These are phyloP conservation scores for Aspergillus ruber DNA, from an alignment of 2,329 filamentous ascomycete genomes.

Conservation along the genomic window DNA sequence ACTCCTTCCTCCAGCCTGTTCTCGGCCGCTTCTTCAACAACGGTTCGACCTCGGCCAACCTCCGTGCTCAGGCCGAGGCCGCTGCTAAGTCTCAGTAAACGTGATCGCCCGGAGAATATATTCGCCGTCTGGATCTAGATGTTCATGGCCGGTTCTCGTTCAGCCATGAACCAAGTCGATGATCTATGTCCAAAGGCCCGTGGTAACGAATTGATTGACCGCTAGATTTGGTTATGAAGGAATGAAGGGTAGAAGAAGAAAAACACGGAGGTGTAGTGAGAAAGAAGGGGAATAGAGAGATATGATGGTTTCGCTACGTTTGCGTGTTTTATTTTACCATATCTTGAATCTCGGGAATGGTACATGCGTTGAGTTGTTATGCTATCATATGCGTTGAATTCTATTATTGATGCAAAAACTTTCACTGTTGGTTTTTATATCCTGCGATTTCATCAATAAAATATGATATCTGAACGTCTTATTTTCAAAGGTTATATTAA, in stretches of 20 bases:
- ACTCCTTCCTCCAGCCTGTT: conserved; percentile 85
- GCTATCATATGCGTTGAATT: no score
- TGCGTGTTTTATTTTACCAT: not conserved
- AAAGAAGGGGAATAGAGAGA: conserved; percentile 6
- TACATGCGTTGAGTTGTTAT: no score
- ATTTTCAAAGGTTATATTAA: not conserved
- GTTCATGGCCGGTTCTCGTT: conserved; percentile 5
- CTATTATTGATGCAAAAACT: no score
- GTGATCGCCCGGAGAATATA: not conserved
- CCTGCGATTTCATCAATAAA: no score
- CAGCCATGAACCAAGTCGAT: conserved; percentile 15
- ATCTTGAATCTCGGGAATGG: no score
- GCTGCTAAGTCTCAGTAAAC: conserved; percentile 53
- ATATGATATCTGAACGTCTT: no score
- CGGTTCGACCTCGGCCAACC: conserved; percentile 73
- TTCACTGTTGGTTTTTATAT: no score
- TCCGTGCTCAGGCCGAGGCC: conserved; percentile 80
- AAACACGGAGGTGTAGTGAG: not conserved
- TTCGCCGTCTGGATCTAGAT: not conserved
- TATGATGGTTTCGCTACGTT: not conserved
- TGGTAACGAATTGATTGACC: conserved; percentile 8
- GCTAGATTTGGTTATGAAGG: not conserved
- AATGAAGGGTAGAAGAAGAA: conserved; percentile 4
- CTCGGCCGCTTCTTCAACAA: conserved; percentile 84
- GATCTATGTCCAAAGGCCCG: conserved; percentile 8